Evolutionary conservation across 2,329 filamentous ascomycete genomes (phyloP).

Genomic region (Coleophoma eucalyptorum): DNA sequence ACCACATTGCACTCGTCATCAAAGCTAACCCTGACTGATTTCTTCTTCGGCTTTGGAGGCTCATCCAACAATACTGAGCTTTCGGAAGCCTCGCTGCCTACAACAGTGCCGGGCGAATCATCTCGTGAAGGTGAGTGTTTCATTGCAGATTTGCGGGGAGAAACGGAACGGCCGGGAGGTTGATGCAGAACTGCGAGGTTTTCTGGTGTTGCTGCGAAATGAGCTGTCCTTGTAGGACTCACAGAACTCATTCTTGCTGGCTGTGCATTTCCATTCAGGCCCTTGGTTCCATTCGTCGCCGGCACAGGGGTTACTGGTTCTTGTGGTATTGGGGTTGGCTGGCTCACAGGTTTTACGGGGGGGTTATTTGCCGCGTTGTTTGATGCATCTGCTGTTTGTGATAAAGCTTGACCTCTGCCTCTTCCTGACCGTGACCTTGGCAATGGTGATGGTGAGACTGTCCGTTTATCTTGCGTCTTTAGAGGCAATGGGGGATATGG

Average conservation of each 20-base stretch:
- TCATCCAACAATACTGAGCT: conserved; percentile 18
- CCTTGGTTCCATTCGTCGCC: conserved; percentile 4
- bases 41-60: conserved; percentile 45
- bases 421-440: conserved; percentile 18
- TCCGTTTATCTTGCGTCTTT: conserved; percentile 7
- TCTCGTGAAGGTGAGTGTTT: conserved; percentile 51
- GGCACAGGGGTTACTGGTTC: conserved; percentile 1
- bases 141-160: conserved; percentile 73
- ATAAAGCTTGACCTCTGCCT: conserved; percentile 16
- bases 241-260: conserved; percentile 32
- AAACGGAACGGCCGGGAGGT: conserved; percentile 67
- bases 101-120: conserved; percentile 40
- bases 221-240: conserved; percentile 65
- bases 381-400: conserved; percentile 10
- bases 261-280: conserved; percentile 17
- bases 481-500: conserved; percentile 6
- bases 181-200: conserved; percentile 58
- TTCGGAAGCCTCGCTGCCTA: conserved; percentile 40
- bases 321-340: conserved; percentile 12
- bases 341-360: conserved; percentile 16
- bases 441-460: conserved; percentile 20
- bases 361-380: too few relatives aligned
- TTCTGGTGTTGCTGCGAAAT: conserved; percentile 57
- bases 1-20: conserved; percentile 60
- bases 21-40: conserved; percentile 73